phyloP scores from a whole-genome alignment of 495 filamentous ascomycete genomes.

The Tuber aestivum region DNA sequence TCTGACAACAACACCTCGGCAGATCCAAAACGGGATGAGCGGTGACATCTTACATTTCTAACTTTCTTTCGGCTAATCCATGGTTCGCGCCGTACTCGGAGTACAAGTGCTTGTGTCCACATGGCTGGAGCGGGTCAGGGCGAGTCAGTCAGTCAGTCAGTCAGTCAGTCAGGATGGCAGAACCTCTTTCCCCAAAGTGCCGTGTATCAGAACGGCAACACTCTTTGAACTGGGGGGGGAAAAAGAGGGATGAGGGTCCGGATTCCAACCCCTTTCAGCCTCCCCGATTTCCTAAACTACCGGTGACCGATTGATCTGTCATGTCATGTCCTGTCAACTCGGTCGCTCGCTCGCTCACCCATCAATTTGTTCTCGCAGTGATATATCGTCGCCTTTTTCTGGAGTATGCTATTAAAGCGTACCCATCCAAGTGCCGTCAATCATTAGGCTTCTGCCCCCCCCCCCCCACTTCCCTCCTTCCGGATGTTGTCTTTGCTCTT shows the following conservation, averaged over 20 bases:
- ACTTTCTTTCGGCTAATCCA: neutral
- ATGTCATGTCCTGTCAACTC: neutral
- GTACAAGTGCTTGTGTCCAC: neutral
- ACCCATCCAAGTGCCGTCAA: neutral
- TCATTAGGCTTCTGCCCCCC: neutral
- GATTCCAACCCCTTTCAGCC: neutral
- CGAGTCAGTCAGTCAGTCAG: neutral
- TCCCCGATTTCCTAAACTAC: neutral
- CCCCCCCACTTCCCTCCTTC: neutral
- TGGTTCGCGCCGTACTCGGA: neutral
- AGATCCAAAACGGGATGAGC: neutral
- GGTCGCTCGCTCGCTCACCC: neutral
- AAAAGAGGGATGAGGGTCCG: neutral
- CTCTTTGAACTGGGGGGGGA: neutral
- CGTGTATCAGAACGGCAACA: neutral
- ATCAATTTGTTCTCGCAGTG: neutral
- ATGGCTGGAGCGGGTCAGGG: neutral
- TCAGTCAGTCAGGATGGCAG: neutral
- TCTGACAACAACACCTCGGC: neutral
- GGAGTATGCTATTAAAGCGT: neutral
- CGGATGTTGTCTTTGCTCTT: neutral
- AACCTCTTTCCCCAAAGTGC: neutral
- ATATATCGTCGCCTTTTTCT: neutral
- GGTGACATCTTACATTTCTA: neutral
- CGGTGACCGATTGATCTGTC: neutral